phyloP scores from a whole-genome alignment of 371 early-diverging fungal genomes.

The Mortierella sp. region DNA sequence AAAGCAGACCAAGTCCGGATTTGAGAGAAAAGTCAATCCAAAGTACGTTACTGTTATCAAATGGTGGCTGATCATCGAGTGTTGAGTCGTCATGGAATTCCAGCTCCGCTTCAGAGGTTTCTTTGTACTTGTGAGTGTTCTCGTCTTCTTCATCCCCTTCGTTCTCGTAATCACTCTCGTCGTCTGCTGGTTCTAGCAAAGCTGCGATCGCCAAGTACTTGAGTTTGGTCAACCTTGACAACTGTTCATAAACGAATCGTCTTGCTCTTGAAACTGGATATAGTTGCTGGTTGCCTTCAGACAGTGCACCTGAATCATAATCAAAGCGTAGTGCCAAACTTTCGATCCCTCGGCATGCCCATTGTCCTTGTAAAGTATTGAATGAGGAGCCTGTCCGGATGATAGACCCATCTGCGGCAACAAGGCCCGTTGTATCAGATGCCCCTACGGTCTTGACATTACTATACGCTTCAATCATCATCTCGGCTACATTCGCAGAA shows the following conservation, averaged over 20 bases:
- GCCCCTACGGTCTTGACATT: too few species aligned
- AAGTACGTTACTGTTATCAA: constrained; percentile 1
- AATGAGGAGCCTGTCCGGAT: neutral
- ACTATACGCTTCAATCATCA: constrained; percentile 30
- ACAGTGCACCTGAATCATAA: constrained; percentile 13
- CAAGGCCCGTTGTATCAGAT: neutral
- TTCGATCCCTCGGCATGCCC: constrained; percentile 33
- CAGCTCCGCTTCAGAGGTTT: neutral
- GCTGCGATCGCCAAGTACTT: constrained; percentile 18
- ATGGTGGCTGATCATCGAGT: neutral
- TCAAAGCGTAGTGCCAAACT: constrained; percentile 13
- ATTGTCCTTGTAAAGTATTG: constrained; percentile 1
- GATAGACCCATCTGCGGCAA: neutral
- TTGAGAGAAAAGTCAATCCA: constrained; percentile 40
- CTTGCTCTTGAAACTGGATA: constrained; percentile 26
- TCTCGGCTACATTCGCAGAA: constrained; percentile 20
- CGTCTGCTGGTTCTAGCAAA: neutral
- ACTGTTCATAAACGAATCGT: constrained; percentile 36
- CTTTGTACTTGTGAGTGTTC: neutral
- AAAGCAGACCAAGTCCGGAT: constrained; percentile 27
- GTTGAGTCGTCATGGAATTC: neutral
- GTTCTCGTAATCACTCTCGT: neutral
- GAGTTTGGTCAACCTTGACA: constrained; percentile 28
- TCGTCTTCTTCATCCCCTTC: constrained; percentile 1
- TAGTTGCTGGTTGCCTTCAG: constrained; percentile 7